Conservation (phyloP, 2,329 filamentous ascomycete genomes). For the Pseudopithomyces maydicus region DNA sequence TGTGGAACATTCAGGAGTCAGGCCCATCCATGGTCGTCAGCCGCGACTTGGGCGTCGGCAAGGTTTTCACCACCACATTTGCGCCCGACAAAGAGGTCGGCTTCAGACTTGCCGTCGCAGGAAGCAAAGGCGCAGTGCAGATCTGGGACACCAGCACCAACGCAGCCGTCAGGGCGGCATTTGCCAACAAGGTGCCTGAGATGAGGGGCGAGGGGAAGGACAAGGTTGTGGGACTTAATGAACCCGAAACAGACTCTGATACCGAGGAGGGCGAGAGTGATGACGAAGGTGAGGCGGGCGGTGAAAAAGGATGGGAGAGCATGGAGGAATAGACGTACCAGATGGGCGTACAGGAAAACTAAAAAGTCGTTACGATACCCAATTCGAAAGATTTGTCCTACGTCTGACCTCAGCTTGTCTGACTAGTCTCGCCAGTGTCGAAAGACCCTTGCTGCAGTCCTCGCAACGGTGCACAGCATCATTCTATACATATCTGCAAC, state of each 20-base stretch:
- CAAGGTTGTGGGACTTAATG: slow-evolving; percentile 74
- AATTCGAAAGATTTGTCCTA: slow-evolving; percentile 5
- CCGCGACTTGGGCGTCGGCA: slow-evolving; percentile 90
- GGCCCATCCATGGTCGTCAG: slow-evolving; percentile 91
- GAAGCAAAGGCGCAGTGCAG: slow-evolving; percentile 89
- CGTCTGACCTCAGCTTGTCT: not conserved
- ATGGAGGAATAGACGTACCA: slow-evolving; percentile 44
- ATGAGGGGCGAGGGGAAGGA: slow-evolving; percentile 70
- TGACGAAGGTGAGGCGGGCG: slow-evolving; percentile 44
- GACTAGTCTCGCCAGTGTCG: not conserved
- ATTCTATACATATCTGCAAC: not conserved
- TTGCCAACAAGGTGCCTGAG: slow-evolving; percentile 71
- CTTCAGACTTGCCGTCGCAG: slow-evolving; percentile 90
- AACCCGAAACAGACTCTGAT: slow-evolving; percentile 68
- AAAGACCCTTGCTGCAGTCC: not conserved
- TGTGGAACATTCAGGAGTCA: slow-evolving; percentile 85
- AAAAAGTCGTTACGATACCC: slow-evolving; percentile 7
- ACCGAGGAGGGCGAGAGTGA: slow-evolving; percentile 54
- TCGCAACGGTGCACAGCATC: not conserved
- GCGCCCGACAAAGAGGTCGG: slow-evolving; percentile 89
- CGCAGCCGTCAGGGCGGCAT: slow-evolving; percentile 79
- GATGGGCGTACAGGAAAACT: slow-evolving; percentile 3
- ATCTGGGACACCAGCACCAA: slow-evolving; percentile 99
- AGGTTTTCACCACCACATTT: slow-evolving; percentile 89
- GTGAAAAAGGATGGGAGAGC: slow-evolving; percentile 44